Evolutionary conservation across 768 basidiomycete genomes (phyloP).

Genomic region (Auricularia cornea): DNA sequence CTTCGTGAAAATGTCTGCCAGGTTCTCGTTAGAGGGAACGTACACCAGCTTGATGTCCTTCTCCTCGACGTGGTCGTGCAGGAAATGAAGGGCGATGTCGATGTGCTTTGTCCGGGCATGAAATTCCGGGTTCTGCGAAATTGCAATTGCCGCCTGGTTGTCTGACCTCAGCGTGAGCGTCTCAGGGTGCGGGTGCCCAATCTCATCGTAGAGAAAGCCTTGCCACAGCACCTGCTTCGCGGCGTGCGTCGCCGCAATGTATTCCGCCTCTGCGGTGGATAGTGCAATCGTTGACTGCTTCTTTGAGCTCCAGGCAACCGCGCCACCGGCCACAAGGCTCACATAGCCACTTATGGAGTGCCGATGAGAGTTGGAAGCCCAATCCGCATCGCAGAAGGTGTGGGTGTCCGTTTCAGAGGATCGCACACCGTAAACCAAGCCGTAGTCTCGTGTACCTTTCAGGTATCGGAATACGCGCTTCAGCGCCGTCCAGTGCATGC

Average conservation of each 20-base stretch:
- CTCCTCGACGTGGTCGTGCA: slow-evolving; percentile 19
- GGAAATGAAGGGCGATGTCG: slow-evolving; percentile 25
- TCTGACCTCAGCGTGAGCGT: slow-evolving; percentile 16
- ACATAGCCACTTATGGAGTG: slow-evolving; percentile 24
- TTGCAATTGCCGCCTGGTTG: slow-evolving; percentile 24
- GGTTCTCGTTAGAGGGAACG: slow-evolving; percentile 10
- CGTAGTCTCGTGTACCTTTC: slow-evolving; percentile 13
- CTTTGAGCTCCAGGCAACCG: slow-evolving; percentile 18
- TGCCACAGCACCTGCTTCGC: slow-evolving; percentile 10
- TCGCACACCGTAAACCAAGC: slow-evolving; percentile 11
- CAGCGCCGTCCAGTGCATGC: slow-evolving; percentile 19
- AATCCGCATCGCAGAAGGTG: slow-evolving; percentile 17
- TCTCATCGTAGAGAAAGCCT: slow-evolving; percentile 7
- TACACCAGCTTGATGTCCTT: slow-evolving; percentile 10
- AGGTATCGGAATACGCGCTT: slow-evolving; percentile 22
- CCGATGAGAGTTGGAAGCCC: slow-evolving; percentile 16
- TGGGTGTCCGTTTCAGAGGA: too few relatives aligned
- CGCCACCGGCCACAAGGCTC: slow-evolving; percentile 12
- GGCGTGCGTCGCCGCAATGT: slow-evolving; percentile 17
- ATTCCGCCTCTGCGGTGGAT: slow-evolving; percentile 22
- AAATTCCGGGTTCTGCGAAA: slow-evolving; percentile 18
- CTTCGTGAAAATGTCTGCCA: slow-evolving; percentile 19
- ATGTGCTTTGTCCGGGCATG: slow-evolving; percentile 30
- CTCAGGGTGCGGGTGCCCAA: neutral
- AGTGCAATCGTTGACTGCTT: slow-evolving; percentile 19